These are phyloP conservation scores for Rosellinia necatrix DNA, from an alignment of 2,329 filamentous ascomycete species.

Conservation along the genomic window DNA sequence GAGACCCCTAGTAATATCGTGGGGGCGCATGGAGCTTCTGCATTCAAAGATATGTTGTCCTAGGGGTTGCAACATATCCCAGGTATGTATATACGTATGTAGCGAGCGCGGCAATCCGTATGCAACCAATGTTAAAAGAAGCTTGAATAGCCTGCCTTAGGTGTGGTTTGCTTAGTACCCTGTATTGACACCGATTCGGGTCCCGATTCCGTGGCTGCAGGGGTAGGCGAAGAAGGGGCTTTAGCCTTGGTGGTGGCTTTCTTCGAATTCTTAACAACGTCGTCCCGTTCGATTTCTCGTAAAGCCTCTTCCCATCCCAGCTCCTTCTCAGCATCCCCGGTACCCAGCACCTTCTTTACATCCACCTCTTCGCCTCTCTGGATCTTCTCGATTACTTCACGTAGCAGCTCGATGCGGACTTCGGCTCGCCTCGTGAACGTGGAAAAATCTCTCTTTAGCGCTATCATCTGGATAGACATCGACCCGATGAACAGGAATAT, in stretches of 20 bases:
- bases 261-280: slow-evolving; percentile 55
- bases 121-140: slow-evolving; percentile 53
- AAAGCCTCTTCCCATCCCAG: slow-evolving; percentile 84
- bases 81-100: slow-evolving; percentile 17
- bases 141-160: slow-evolving; percentile 46
- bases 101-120: slow-evolving; percentile 17
- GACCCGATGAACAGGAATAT: slow-evolving; percentile 89
- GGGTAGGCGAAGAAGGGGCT: slow-evolving; percentile 31
- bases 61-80: slow-evolving; percentile 37
- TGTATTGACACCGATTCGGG: slow-evolving; percentile 27
- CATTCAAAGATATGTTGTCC: slow-evolving; percentile 66
- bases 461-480: slow-evolving; percentile 92
- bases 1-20: slow-evolving; percentile 29
- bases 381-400: slow-evolving; percentile 74
- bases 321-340: slow-evolving; percentile 75
- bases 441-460: slow-evolving; percentile 74
- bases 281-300: slow-evolving; percentile 68
- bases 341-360: slow-evolving; percentile 80
- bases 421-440: slow-evolving; percentile 78
- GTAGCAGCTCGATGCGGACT: slow-evolving; percentile 74
- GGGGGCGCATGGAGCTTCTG: slow-evolving; percentile 39
- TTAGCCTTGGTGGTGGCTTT: slow-evolving; percentile 48
- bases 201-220: slow-evolving; percentile 35
- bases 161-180: slow-evolving; percentile 29
- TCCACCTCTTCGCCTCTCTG: slow-evolving; percentile 79